Conservation (phyloP, 805 yeast species). For the Wickerhamomyces strasburgensis region DNA sequence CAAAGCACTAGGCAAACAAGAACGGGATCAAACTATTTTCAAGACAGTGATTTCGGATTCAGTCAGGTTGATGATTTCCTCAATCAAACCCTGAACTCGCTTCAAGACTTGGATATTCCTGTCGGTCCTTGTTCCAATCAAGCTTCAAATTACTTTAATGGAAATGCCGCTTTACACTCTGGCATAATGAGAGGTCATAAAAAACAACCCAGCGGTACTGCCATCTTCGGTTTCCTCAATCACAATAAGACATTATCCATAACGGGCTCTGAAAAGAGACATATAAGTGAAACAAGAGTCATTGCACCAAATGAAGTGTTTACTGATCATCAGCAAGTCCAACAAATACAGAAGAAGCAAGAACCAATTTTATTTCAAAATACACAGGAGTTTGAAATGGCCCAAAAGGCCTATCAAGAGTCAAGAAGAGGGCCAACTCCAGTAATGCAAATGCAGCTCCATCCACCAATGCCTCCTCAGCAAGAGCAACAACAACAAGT, state of each 20-base stretch:
- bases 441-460: conserved; percentile 1
- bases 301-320: conserved; percentile 22
- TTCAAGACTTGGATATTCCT: conserved; percentile 65
- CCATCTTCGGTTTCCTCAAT: conserved; percentile 67
- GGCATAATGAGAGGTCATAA: conserved; percentile 36
- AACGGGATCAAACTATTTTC: neutral
- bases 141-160: neutral
- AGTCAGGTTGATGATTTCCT: conserved; percentile 41
- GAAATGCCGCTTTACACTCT: conserved; percentile 5
- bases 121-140: conserved; percentile 20
- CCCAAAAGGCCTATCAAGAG: conserved; percentile 1
- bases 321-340: conserved; percentile 15
- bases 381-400: conserved; percentile 15
- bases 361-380: conserved; percentile 19
- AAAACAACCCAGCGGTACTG: conserved; percentile 71
- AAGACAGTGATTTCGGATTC: conserved; percentile 16
- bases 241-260: conserved; percentile 62
- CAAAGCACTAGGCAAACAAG: conserved; percentile 1
- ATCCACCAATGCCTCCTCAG: neutral
- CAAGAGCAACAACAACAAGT: conserved; percentile 7
- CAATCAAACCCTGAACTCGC: conserved; percentile 48
- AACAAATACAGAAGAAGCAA: conserved; percentile 9
- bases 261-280: conserved; percentile 34
- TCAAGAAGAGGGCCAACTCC: conserved; percentile 1
- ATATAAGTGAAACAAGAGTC: conserved; percentile 5